Base-by-base conservation (phyloP, 306 rosid species). In the Citrullus mucosospermus region DNA sequence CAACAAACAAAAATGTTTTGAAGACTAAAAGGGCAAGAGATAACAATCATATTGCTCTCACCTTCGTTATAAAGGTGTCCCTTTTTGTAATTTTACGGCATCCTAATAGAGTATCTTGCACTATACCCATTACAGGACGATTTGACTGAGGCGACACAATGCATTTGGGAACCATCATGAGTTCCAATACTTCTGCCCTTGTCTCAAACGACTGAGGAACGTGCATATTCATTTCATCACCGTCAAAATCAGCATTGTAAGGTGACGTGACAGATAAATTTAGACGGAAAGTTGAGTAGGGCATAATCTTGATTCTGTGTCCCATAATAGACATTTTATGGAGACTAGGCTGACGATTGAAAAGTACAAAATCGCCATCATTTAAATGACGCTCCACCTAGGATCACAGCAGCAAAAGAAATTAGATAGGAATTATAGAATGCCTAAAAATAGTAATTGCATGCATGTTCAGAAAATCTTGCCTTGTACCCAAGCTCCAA, bases 241-340 rank as follows among this genome's bases (percentile, higher is more conserved):
- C 99, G 32, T 95, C 99, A 82, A 95, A 95, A 87, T 95, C 99
- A 82, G 99, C 99, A 85, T 95, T 95, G 79, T 95, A 95, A 5
- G 99, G 98, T 15, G 99, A 90, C 2, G 99, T 95, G 38, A 95
- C 99, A 2, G 99, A 95, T 82, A 95, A 80, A 83, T 95, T 95
- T 44, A 95, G 87, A 43, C 99, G 92, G 78, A 95, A 95, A 10
- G 99, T 95, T 73, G 99, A 95, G 80, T 95, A 95, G 6, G 99
- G 99, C 97, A 95, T 95, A 85, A 95, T 95, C 91, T 92, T 95
- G 86, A 95, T 95, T 84, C 97, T 87, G 80, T 95, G 99, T 75
- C 99, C 99, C 99, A 95, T 95, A 82, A 95, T 95, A 87, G 99
- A 95, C 99, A 95, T 95, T 86, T 95, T 95, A 85, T 95, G 99